These are phyloP conservation scores for Salix caprea DNA, from an alignment of 345 rosid species.

Conservation along the genomic window DNA sequence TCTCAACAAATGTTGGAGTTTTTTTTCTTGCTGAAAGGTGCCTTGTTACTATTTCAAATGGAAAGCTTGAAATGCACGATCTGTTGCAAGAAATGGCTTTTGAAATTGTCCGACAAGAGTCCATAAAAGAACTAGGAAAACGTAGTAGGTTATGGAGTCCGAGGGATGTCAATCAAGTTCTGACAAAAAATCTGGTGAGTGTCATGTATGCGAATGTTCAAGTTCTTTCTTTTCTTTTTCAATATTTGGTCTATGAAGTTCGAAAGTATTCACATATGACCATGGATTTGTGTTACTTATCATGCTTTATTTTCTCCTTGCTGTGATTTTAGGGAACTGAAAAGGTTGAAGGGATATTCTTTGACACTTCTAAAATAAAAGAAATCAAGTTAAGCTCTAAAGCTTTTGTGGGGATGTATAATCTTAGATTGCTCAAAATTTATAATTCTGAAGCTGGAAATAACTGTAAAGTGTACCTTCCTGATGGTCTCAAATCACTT, in stretches of 20 bases:
- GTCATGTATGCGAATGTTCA: too few species aligned
- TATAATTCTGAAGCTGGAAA: neutral
- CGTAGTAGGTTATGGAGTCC: conserved; percentile 7
- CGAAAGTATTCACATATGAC: too few species aligned
- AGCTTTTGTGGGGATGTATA: neutral
- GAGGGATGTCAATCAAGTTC: neutral
- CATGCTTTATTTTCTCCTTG: too few species aligned
- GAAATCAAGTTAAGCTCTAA: neutral
- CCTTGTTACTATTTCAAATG: neutral
- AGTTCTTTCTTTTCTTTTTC: too few species aligned
- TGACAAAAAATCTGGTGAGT: conserved; percentile 1
- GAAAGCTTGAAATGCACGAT: conserved; percentile 8
- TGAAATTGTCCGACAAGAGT: conserved; percentile 13
- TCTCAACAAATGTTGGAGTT: neutral
- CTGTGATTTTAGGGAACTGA: conserved; percentile 4
- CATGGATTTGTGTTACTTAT: too few species aligned
- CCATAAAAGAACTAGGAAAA: neutral
- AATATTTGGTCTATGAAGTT: too few species aligned
- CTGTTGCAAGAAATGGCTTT: conserved; percentile 2
- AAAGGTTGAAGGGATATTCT: conserved; percentile 7
- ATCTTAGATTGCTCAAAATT: conserved; percentile 8
- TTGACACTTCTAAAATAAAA: neutral
- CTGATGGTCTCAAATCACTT: neutral
- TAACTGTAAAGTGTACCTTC: neutral
- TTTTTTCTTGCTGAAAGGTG: neutral